Conservation (phyloP, 2,329 filamentous ascomycete species). For the Cordyceps sp. region DNA sequence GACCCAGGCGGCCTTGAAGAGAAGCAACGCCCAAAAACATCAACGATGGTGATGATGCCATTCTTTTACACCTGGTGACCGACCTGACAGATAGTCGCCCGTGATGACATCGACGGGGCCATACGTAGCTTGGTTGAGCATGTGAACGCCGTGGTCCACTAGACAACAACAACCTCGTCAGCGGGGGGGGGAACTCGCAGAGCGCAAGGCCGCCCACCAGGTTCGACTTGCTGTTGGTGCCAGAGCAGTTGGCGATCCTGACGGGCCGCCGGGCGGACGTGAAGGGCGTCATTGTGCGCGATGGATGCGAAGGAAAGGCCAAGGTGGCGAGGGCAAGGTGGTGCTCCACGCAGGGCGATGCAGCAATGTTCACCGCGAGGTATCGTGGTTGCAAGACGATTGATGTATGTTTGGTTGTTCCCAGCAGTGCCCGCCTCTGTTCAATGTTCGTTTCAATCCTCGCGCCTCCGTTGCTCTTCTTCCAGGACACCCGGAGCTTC, state of each 20-base stretch:
- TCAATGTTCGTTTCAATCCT: too few species aligned
- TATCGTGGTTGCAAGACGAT: too few species aligned
- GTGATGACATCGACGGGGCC: slow-evolving; percentile 30
- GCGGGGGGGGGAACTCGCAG: too few species aligned
- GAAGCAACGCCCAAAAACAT: too few species aligned
- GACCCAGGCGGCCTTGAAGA: slow-evolving; percentile 4
- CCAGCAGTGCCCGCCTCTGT: too few species aligned
- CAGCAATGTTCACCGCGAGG: too few species aligned
- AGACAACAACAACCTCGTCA: too few species aligned
- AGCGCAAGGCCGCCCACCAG: not conserved
- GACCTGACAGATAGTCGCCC: slow-evolving; percentile 32
- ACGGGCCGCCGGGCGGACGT: slow-evolving; percentile 4
- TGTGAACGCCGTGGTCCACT: slow-evolving; percentile 8
- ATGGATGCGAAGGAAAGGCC: not conserved
- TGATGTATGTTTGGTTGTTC: too few species aligned
- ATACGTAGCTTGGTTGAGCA: slow-evolving; percentile 13
- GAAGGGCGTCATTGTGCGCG: slow-evolving; percentile 1
- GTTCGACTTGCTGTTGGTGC: slow-evolving; percentile 6
- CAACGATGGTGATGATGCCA: too few species aligned
- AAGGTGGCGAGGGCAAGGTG: not conserved
- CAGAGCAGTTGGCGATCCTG: slow-evolving; percentile 11
- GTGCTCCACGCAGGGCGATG: not conserved
- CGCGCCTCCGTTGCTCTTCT: too few species aligned
- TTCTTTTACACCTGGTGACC: too few species aligned
- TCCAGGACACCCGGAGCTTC: too few species aligned